A percentile compares a stretch with the other conserved stretches of the same genome.
These are phyloP conservation scores for Aspergillus nanangensis DNA, from an alignment of 495 filamentous ascomycete genomes.

Conservation along the genomic window DNA sequence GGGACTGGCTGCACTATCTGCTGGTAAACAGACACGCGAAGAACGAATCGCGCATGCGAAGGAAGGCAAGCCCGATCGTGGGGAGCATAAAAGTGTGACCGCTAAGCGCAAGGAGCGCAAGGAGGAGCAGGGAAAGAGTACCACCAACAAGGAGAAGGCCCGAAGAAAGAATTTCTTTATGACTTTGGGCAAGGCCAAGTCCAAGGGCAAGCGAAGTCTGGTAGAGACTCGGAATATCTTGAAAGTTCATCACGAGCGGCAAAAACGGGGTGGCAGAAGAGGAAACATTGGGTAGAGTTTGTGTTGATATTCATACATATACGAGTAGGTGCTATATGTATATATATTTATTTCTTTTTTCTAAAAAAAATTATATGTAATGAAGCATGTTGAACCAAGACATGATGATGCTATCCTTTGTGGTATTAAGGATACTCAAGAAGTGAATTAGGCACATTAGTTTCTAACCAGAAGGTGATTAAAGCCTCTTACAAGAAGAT, in stretches of 20 bases:
- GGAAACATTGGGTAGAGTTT: conserved; percentile 49
- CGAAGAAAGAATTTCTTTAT: conserved; percentile 97
- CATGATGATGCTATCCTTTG: too few relatives aligned
- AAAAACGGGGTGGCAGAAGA: conserved; percentile 79
- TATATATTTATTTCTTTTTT: too few relatives aligned
- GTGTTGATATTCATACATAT: not conserved
- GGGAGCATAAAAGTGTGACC: conserved; percentile 75
- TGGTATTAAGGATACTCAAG: too few relatives aligned
- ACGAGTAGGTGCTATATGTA: too few relatives aligned
- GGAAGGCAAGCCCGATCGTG: conserved; percentile 67
- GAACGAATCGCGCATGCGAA: conserved; percentile 74
- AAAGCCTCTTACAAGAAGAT: too few relatives aligned
- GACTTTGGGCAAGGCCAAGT: conserved; percentile 91
- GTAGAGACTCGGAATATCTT: conserved; percentile 73
- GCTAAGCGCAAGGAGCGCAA: conserved; percentile 80
- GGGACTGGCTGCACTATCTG: conserved; percentile 60
- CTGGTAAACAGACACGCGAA: conserved; percentile 69
- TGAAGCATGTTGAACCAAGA: too few relatives aligned
- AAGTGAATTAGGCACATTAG: too few relatives aligned
- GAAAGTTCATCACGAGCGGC: conserved; percentile 75
- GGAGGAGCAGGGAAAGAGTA: conserved; percentile 82
- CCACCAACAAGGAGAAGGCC: conserved; percentile 96
- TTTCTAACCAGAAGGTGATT: too few relatives aligned
- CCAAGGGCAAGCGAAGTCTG: conserved; percentile 89
- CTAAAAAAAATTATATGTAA: too few relatives aligned